These are phyloP conservation scores for Botrytis byssoidea DNA, from an alignment of 2,329 filamentous ascomycete species.

Conservation along the genomic window DNA sequence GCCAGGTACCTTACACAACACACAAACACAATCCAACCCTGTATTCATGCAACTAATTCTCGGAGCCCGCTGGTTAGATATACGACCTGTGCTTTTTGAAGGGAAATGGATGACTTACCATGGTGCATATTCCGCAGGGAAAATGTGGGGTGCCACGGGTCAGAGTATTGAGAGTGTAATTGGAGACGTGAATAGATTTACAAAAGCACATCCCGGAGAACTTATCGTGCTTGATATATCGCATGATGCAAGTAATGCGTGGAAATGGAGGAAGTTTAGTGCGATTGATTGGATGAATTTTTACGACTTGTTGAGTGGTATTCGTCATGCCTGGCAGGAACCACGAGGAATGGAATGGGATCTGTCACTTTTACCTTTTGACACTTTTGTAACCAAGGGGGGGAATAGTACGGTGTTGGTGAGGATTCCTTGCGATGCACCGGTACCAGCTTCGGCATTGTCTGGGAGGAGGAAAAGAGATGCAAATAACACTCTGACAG, in stretches of 20 bases:
- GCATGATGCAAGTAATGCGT: slow-evolving; percentile 26
- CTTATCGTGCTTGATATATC: slow-evolving; percentile 32
- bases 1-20: slow-evolving; percentile 28
- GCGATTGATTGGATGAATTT: slow-evolving; percentile 26
- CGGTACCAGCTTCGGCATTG: not conserved
- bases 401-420: slow-evolving; percentile 30
- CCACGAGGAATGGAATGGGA: slow-evolving; percentile 21
- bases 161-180: slow-evolving; percentile 26
- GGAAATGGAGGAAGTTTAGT: not conserved
- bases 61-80: slow-evolving; percentile 31
- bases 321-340: slow-evolving; percentile 29
- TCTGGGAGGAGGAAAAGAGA: not conserved
- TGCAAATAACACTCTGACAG: not conserved
- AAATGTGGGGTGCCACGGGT: slow-evolving; percentile 22
- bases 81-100: slow-evolving; percentile 25
- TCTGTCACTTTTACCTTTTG: slow-evolving; percentile 26
- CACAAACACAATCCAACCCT: slow-evolving; percentile 25
- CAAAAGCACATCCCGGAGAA: slow-evolving; percentile 28
- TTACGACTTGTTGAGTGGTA: slow-evolving; percentile 20
- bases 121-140: not conserved
- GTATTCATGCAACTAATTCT: slow-evolving; percentile 27
- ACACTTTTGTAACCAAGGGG: slow-evolving; percentile 28
- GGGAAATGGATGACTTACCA: slow-evolving; percentile 27
- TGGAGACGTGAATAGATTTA: slow-evolving; percentile 31
- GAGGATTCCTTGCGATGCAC: slow-evolving; percentile 23